Conservation (phyloP, 345 rosid species). For the Dimocarpus longan region DNA sequence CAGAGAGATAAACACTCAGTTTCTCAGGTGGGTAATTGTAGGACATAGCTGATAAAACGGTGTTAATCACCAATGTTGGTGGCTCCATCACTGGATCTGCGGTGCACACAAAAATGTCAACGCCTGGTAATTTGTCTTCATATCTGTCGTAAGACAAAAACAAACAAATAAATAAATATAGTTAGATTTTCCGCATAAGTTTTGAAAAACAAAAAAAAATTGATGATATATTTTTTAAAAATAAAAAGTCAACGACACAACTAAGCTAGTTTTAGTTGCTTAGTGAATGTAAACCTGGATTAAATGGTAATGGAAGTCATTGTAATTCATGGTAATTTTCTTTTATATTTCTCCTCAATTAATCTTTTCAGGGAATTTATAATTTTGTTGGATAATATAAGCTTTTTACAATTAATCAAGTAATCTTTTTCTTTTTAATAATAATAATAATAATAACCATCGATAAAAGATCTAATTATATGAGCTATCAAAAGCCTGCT, state of each 20-base stretch:
- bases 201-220: no score
- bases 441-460: no score
- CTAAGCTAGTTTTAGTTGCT: neutral
- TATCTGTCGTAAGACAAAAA: slow-evolving; percentile 14
- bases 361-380: neutral
- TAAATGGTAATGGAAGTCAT: no score
- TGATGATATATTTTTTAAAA: no score
- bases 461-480: no score
- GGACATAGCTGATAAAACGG: slow-evolving; percentile 40
- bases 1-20: slow-evolving; percentile 43
- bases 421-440: no score
- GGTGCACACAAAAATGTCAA: slow-evolving; percentile 49
- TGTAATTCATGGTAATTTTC: neutral
- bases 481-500: no score
- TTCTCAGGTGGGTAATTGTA: slow-evolving; percentile 39
- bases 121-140: slow-evolving; percentile 31
- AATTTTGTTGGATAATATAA: neutral
- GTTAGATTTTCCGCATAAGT: neutral
- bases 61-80: slow-evolving; percentile 41
- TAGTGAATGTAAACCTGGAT: neutral
- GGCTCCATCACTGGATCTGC: slow-evolving; percentile 48
- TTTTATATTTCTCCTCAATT: neutral
- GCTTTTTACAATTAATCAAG: neutral
- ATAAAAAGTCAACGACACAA: neutral
- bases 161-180: no score